Evolutionary conservation across 257 asterid genomes (phyloP), one percentile per base, ranked within the genome.

Genomic region (Phtheirospermum japonicum): DNA sequence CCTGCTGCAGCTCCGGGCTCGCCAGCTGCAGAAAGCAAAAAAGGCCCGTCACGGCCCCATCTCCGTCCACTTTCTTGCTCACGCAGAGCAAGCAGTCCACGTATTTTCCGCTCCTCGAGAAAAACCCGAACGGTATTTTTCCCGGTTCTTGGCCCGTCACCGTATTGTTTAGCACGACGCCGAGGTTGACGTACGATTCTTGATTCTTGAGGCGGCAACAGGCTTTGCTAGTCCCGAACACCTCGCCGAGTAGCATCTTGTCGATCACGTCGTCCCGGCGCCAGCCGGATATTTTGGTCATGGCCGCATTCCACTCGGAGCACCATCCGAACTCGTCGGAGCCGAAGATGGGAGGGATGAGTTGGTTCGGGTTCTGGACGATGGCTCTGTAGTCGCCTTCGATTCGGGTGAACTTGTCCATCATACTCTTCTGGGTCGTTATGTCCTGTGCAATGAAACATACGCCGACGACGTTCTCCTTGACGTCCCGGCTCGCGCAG

Each of bases 301-400:
- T 92, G 2, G 99, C 97, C 18, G 97, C 79, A 55, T 92, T 92
- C 99, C 99, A 92, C 73, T 89, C 97, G 1, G 94, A 80, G 63
- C 99, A 89, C 99, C 99, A 89, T 14, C 97, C 97, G 13, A 92
- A 87, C 61, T 86, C 97, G 52, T 92, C 97, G 0, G 91, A 80
- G 37, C 95, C 99, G 42, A 92, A 92, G 69, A 87, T 89, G 16
- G 97, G 96, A 8, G 99, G 99, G 75, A 92, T 89, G 73, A 92
- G 67, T 0, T 90, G 97, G 79, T 82, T 87, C 0, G 91, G 99
- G 59, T 85, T 92, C 65, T 92, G 97, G n/a, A 89, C 67, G 45
- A 89, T 92, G 19, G 97, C 86, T 65, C 72, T 76, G 71, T 92
- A 89, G 72, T 92, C 99, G 9, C 99, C 99, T 80, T 89, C 89